These are phyloP conservation scores for Chaetothyriales sp. DNA, from an alignment of 2,329 filamentous ascomycete species.

Conservation along the genomic window DNA sequence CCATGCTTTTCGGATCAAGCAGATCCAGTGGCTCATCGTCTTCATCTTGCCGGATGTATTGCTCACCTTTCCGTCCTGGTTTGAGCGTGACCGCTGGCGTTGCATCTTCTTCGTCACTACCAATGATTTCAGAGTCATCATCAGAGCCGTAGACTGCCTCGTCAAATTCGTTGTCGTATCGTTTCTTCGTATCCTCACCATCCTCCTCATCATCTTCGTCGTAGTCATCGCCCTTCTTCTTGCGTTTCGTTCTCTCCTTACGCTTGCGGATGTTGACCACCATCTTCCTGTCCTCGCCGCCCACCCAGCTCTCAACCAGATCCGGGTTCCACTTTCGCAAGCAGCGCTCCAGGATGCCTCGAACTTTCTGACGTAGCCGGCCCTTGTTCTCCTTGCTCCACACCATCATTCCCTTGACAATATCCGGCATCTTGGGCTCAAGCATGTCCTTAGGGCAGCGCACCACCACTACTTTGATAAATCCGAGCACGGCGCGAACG, in stretches of 20 bases:
- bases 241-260: conserved; percentile 76
- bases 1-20: conserved; percentile 73
- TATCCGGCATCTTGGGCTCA: conserved; percentile 49
- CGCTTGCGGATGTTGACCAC: conserved; percentile 92
- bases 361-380: conserved; percentile 91
- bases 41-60: conserved; percentile 72
- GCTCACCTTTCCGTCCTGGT: conserved; percentile 33
- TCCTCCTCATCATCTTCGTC: conserved; percentile 37
- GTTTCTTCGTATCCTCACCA: conserved; percentile 32
- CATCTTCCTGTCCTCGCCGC: conserved; percentile 58
- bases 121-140: conserved; percentile 39
- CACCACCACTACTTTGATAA: conserved; percentile 91
- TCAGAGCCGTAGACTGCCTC: conserved; percentile 80
- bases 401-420: conserved; percentile 81
- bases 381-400: conserved; percentile 99
- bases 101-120: conserved; percentile 34
- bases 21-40: conserved; percentile 81
- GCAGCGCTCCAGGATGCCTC: conserved; percentile 92
- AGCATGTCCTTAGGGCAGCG: conserved; percentile 62
- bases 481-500: conserved; percentile 82
- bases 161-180: conserved; percentile 86
- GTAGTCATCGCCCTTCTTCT: conserved; percentile 57
- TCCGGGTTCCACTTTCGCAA: conserved; percentile 80
- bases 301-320: conserved; percentile 61
- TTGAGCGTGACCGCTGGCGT: conserved; percentile 20